Percentiles rank a stretch among this genome's conserved stretches.
Evolutionary conservation across 768 basidiomycete species (phyloP).

Genomic region (Boletus bicolor): DNA sequence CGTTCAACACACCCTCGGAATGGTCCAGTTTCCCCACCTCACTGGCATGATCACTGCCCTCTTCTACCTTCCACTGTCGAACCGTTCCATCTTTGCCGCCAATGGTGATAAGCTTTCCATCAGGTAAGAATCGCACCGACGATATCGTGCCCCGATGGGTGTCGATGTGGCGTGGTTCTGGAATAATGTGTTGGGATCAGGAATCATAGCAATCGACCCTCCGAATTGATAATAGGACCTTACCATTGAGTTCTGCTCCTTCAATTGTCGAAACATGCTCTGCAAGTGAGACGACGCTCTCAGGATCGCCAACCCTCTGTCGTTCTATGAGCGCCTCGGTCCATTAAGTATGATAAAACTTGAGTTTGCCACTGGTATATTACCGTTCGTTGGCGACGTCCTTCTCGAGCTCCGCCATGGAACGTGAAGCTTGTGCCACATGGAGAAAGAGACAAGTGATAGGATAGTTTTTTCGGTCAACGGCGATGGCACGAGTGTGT

Average conservation of each 20-base stretch:
- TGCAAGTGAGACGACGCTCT: background rate
- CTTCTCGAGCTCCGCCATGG: conserved; percentile 8
- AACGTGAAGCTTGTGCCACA: conserved; percentile 10
- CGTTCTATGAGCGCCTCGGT: background rate
- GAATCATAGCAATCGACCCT: background rate
- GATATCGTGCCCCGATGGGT: background rate
- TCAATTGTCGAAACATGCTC: background rate
- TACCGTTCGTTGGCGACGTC: conserved; percentile 2
- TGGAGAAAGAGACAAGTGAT: background rate
- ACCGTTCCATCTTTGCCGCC: conserved; percentile 9
- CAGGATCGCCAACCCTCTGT: background rate
- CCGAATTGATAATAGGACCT: background rate
- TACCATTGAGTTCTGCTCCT: background rate
- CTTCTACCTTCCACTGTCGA: conserved; percentile 5
- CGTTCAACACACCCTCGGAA: background rate
- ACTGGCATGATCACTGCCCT: background rate
- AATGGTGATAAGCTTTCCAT: conserved; percentile 6
- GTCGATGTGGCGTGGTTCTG: conserved; percentile 4
- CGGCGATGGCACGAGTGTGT: background rate
- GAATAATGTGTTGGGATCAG: background rate
- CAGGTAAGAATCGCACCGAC: conserved; percentile 11
- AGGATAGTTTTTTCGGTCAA: background rate
- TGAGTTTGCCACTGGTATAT: background rate
- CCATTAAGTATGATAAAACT: background rate
- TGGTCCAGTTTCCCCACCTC: background rate